Percentiles rank a stretch among this genome's conserved stretches.
These are phyloP conservation scores for Mucor racemosus DNA, from an alignment of 371 early-diverging fungal genomes.

Conservation along the genomic window DNA sequence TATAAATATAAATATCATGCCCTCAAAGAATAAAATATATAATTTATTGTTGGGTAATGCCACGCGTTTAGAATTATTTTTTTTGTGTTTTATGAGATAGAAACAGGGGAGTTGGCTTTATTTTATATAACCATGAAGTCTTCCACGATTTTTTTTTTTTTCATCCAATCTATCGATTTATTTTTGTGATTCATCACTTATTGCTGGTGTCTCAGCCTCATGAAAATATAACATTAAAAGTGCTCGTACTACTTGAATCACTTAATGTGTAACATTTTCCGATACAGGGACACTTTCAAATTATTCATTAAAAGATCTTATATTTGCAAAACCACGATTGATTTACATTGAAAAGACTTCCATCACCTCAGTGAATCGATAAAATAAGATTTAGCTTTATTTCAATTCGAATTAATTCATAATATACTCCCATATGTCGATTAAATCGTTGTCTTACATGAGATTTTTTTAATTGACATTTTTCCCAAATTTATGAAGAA, in stretches of 20 bases:
- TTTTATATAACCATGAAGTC: not conserved
- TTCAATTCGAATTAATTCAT: too few relatives aligned
- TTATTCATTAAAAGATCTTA: not conserved
- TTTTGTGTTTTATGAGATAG: not conserved
- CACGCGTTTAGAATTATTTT: not conserved
- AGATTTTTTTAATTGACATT: not conserved
- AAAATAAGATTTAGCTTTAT: too few relatives aligned
- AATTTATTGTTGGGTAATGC: not conserved
- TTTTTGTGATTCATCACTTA: not conserved
- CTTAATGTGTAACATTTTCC: not conserved
- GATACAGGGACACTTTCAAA: not conserved
- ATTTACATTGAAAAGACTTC: not conserved
- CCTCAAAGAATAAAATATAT: too few relatives aligned
- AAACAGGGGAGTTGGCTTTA: not conserved
- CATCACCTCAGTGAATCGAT: not conserved
- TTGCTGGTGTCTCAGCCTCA: not conserved
- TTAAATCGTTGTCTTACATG: not conserved
- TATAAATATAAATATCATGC: not conserved
- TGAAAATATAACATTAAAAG: not conserved
- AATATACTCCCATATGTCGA: not conserved
- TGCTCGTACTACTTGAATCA: constrained; percentile 1
- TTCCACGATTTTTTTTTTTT: not conserved
- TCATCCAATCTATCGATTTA: not conserved
- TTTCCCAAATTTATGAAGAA: constrained; percentile 6
- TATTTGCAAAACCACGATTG: too few relatives aligned